Conservation (phyloP, 441 rosid genomes). For the Bocquillonia castaneifolia region DNA sequence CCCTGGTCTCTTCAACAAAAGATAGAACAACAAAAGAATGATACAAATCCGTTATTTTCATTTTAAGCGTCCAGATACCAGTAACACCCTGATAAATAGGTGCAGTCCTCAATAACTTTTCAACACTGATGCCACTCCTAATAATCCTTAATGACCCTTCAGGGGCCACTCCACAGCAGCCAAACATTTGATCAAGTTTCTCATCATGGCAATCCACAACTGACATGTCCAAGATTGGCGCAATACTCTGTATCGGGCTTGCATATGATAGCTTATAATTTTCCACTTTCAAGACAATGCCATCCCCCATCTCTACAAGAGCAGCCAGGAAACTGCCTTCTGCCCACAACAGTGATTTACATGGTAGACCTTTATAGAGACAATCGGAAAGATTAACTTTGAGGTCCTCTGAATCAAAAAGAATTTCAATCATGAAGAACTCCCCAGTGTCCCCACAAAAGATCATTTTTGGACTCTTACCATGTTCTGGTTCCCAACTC, state of each 20-base stretch:
- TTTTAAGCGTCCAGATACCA: constrained; percentile 81
- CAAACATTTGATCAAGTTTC: constrained; percentile 86
- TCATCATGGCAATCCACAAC: constrained; percentile 81
- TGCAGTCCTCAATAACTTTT: constrained; percentile 77
- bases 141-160: constrained; percentile 95
- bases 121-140: constrained; percentile 80
- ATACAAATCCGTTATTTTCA: constrained; percentile 64
- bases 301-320: constrained; percentile 92
- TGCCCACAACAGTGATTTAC: constrained; percentile 86
- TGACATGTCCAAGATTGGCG: constrained; percentile 90
- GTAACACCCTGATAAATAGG: constrained; percentile 90
- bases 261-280: constrained; percentile 49
- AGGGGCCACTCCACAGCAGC: constrained; percentile 92
- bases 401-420: constrained; percentile 42
- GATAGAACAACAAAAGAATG: constrained; percentile 95
- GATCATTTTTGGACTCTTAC: constrained; percentile 59
- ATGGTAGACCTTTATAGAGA: constrained; percentile 70
- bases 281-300: constrained; percentile 71
- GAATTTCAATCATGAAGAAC: constrained; percentile 70
- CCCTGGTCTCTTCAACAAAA: constrained; percentile 97
- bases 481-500: constrained; percentile 86
- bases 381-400: constrained; percentile 70
- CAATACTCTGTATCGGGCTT: constrained; percentile 77
- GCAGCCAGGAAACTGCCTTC: constrained; percentile 79
- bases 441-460: constrained; percentile 85